Conservation (phyloP, 2,329 filamentous ascomycete species). For the Monilinia aucupariae region DNA sequence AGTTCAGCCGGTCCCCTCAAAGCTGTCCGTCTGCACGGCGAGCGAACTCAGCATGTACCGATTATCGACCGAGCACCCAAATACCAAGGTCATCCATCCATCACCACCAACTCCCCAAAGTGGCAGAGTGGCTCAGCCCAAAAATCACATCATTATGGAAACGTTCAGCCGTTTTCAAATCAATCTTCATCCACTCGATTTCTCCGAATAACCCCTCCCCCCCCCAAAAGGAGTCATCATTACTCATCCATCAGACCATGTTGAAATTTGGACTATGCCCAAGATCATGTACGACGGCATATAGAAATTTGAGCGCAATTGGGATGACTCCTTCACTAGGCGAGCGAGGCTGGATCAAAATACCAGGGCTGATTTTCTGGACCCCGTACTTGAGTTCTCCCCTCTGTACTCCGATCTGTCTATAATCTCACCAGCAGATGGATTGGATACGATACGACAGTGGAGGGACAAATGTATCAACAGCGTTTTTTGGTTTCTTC, state of each 20-base stretch:
- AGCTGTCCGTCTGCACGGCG: not conserved
- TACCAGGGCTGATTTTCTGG: not conserved
- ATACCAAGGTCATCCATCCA: not conserved
- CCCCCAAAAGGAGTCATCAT: not conserved
- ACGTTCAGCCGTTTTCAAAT: slow-evolving; percentile 9
- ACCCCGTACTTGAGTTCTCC: not conserved
- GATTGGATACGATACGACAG: not conserved
- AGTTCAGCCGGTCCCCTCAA: not conserved
- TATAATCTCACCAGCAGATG: not conserved
- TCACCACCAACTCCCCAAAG: not conserved
- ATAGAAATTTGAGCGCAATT: not conserved
- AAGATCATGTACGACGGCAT: slow-evolving; percentile 18
- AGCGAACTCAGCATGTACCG: slow-evolving; percentile 2
- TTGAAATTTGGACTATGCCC: slow-evolving; percentile 1
- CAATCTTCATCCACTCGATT: not conserved
- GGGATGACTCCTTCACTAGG: not conserved
- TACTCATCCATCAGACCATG: not conserved
- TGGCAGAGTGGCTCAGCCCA: slow-evolving; percentile 16
- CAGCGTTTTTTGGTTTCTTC: not conserved
- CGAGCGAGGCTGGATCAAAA: not conserved
- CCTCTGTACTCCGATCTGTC: not conserved
- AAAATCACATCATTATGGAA: slow-evolving; percentile 5
- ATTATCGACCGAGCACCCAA: not conserved
- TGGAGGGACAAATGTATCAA: not conserved
- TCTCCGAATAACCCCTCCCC: not conserved